A percentile compares a stretch with the other conserved stretches of the same genome.
Conservation (phyloP, 805 yeast species). For the Teunomyces lycoperdinae region DNA sequence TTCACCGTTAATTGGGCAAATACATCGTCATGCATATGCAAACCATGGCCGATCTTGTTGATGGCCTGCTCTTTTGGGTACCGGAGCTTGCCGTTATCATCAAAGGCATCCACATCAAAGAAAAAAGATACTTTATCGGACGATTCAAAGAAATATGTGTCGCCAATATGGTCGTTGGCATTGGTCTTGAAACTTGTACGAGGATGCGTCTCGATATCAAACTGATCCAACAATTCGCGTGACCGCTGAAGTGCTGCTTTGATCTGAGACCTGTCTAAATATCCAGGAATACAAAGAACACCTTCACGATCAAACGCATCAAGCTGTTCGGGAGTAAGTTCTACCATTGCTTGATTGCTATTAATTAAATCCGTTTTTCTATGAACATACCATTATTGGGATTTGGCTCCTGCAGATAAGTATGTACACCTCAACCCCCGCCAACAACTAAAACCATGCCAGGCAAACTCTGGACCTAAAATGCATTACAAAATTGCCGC, state of each 20-base stretch:
- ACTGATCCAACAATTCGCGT: conserved; percentile 40
- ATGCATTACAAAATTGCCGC: too few species aligned
- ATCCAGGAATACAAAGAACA: conserved; percentile 56
- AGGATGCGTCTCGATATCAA: conserved; percentile 61
- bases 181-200: conserved; percentile 67
- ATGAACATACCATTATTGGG: too few species aligned
- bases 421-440: too few species aligned
- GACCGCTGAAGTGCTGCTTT: conserved; percentile 41
- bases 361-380: too few species aligned
- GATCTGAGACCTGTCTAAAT: conserved; percentile 44
- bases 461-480: too few species aligned
- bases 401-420: too few species aligned
- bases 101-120: conserved; percentile 70
- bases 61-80: conserved; percentile 56
- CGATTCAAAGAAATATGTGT: conserved; percentile 65
- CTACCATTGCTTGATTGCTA: conserved; percentile 1
- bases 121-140: conserved; percentile 68
- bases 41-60: conserved; percentile 78
- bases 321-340: conserved; percentile 49
- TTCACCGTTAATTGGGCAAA: conserved; percentile 53
- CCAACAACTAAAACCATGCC: too few species aligned
- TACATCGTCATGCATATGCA: conserved; percentile 55
- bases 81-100: conserved; percentile 46
- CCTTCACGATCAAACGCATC: conserved; percentile 54
- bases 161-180: conserved; percentile 62